Base-by-base conservation (phyloP, 306 rosid species). In the Cyamopsis tetragonoloba region DNA sequence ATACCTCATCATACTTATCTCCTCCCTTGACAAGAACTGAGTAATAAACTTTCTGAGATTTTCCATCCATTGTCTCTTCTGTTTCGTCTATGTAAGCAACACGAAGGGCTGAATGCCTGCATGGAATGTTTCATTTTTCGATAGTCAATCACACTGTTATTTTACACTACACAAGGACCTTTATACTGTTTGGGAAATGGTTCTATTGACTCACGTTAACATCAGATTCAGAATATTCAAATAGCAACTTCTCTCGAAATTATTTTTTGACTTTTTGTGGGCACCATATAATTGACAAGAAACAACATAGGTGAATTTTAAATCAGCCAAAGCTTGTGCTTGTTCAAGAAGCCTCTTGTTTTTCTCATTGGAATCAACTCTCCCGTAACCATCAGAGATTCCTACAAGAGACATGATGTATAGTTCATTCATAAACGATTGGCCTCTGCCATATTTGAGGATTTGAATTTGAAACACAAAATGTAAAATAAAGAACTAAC, bases 21-120 rank as follows among this genome's bases (percentile, higher is more conserved):
- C 89, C 92, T 70, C 99, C 99, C 87, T 93, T 93, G 81, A 93
- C 90, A 70, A 93, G 89, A 82, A 93, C 97, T 37, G 99, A 93
- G 72, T 48, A 90, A 72, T 84, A 80, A 18, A 62, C 27, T 74
- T 85, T 88, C 61, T 80, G 82, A 32, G 72, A 8, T 78, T 65
- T 81, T 71, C 84, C 85, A 32, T 48, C 61, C 72, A 74, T 78
- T 12, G 84, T 41, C 57, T 82, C 86, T 72, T 88, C 99, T 42
- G 75, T 62, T 83, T 81, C 88, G 82, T 93, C 99, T 32, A 93
- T 86, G 81, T 93, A 93, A 68, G 99, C 99, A 70, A 93, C 88
- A 11, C 99, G 96, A 31, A 93, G 96, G 35, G 95, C 84, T 73
- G 79, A 57, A 76, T 93, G 38, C 61, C 99, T 93, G 81, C 72